A percentile compares a stretch with the other conserved stretches of the same genome.
Evolutionary conservation across 2,329 filamentous ascomycete species (phyloP).

Genomic region (Colletotrichum sp.): DNA sequence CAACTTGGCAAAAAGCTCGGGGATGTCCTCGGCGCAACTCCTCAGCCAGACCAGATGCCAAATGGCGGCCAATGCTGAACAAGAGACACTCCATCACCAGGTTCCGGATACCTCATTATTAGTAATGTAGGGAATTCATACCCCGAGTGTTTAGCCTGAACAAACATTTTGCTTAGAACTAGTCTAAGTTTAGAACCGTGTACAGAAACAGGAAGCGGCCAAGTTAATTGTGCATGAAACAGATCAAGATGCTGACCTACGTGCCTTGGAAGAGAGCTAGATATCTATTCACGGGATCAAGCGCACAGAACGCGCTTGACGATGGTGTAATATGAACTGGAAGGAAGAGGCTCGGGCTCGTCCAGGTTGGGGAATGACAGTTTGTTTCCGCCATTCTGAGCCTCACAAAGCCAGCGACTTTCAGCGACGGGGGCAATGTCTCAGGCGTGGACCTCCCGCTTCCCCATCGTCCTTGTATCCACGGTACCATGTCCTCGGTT

Average conservation of each 20-base stretch:
- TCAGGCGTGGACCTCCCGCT: not conserved
- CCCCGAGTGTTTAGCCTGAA: not conserved
- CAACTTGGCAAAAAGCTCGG: constrained; percentile 73
- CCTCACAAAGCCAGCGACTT: not conserved
- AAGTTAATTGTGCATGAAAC: not conserved
- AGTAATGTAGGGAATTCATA: not conserved
- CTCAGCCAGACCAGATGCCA: not conserved
- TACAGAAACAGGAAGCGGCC: not conserved
- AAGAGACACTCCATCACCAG: not conserved
- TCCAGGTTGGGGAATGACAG: not conserved
- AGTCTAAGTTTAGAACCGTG: not conserved
- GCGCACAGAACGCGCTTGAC: not conserved
- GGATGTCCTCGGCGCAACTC: constrained; percentile 28
- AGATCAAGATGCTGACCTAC: not conserved
- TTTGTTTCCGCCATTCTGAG: not conserved
- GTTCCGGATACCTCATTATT: not conserved
- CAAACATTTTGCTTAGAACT: not conserved
- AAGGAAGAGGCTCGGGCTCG: not conserved
- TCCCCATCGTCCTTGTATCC: too few species aligned
- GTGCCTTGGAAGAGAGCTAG: not conserved
- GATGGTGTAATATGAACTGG: not conserved
- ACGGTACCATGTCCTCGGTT: not conserved
- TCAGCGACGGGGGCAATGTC: not conserved
- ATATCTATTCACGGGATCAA: not conserved
- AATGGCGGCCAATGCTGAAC: not conserved